Evolutionary conservation across 2,329 filamentous ascomycete species (phyloP).

Genomic region (Thelonectria blattea): DNA sequence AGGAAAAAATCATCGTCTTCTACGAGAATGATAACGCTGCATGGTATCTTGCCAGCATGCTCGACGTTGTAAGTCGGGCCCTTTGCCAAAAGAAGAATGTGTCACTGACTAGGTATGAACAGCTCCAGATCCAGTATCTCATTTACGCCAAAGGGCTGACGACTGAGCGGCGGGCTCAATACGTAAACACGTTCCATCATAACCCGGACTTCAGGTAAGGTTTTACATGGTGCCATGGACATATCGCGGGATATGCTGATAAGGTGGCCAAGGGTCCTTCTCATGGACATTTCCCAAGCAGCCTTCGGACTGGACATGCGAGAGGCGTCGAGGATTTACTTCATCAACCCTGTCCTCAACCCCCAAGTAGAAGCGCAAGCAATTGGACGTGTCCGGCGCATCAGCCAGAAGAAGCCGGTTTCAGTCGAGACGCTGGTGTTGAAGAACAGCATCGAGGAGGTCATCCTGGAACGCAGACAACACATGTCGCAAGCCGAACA

Average conservation of each 20-base stretch:
- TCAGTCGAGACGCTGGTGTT: constrained; percentile 87
- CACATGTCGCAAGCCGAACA: constrained; percentile 76
- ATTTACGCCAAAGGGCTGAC: constrained; percentile 71
- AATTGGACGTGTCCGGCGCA: constrained; percentile 86
- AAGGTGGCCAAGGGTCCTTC: constrained; percentile 65
- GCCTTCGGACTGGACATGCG: constrained; percentile 88
- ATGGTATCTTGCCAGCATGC: constrained; percentile 81
- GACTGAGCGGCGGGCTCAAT: constrained; percentile 69
- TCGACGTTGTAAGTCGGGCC: constrained; percentile 67
- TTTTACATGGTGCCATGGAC: background rate
- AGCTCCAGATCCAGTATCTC: constrained; percentile 65
- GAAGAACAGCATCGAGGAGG: constrained; percentile 81
- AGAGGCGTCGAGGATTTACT: constrained; percentile 84
- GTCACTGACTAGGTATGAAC: constrained; percentile 17
- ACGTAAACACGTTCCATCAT: constrained; percentile 79
- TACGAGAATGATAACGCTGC: constrained; percentile 89
- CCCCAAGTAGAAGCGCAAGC: constrained; percentile 88
- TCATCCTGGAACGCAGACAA: constrained; percentile 75
- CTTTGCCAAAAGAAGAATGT: background rate
- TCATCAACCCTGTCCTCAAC: constrained; percentile 86
- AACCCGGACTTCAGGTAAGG: constrained; percentile 63
- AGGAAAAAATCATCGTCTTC: constrained; percentile 90
- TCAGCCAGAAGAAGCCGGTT: constrained; percentile 81
- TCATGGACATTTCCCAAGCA: constrained; percentile 92
- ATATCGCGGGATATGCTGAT: constrained; percentile 8